These are phyloP conservation scores for Fusarium sp. DNA, from an alignment of 2,329 filamentous ascomycete species.

Conservation along the genomic window DNA sequence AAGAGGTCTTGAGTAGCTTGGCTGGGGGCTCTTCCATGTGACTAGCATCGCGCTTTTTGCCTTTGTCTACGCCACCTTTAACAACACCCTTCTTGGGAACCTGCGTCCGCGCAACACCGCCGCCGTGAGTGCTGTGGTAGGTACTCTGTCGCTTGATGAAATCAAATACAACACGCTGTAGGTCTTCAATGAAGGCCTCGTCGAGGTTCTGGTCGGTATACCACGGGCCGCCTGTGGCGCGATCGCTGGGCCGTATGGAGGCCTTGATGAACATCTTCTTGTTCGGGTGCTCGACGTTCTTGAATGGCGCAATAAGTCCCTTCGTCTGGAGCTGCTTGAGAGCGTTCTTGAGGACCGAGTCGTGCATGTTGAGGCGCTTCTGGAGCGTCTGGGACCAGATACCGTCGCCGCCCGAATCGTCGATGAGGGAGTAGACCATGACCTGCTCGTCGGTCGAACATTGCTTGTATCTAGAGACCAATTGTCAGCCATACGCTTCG, in stretches of 20 bases:
- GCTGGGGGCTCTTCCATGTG: conserved; percentile 53
- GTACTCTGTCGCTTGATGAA: conserved; percentile 80
- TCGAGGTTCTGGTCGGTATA: conserved; percentile 93
- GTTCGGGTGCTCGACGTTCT: conserved; percentile 89
- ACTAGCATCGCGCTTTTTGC: conserved; percentile 66
- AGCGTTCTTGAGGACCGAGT: conserved; percentile 82
- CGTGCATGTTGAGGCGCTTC: conserved; percentile 83
- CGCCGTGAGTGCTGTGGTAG: conserved; percentile 63
- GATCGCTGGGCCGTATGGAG: conserved; percentile 85
- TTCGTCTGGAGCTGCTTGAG: conserved; percentile 87
- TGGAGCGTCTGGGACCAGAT: conserved; percentile 93
- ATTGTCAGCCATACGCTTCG: conserved; percentile 27
- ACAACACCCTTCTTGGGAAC: conserved; percentile 69
- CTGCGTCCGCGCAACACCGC: conserved; percentile 54
- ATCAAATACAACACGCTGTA: conserved; percentile 80
- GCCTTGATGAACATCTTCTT: conserved; percentile 97
- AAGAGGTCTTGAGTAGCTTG: conserved; percentile 47
- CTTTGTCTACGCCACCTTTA: conserved; percentile 61
- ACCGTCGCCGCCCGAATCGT: conserved; percentile 84
- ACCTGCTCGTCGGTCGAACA: conserved; percentile 79
- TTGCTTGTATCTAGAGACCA: conserved; percentile 64
- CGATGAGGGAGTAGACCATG: conserved; percentile 90
- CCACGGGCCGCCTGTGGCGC: conserved; percentile 94
- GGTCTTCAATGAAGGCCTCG: conserved; percentile 84
- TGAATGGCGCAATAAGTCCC: conserved; percentile 87